Evolutionary conservation across 2,329 filamentous ascomycete genomes (phyloP), one percentile per base, ranked within the genome.

Genomic region (Cyphellophora attinorum): DNA sequence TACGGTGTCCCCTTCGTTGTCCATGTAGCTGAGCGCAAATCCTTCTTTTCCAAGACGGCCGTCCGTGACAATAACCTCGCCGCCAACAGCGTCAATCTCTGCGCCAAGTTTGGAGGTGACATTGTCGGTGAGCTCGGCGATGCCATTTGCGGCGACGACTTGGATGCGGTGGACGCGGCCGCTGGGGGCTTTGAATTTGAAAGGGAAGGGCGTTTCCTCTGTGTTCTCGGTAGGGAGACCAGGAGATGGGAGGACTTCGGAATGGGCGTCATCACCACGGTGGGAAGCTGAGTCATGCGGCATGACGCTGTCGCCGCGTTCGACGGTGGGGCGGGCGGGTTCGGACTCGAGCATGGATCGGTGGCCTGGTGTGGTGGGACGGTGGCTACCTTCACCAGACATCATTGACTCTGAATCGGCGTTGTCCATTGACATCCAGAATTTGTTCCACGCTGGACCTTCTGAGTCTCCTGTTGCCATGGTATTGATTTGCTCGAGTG

Each of bases 381-480:
- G 80, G 52, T 80, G 79, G 52, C 82, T 84, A 31, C 81, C 84
- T 38, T 93, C 85, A 40, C 88, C 91, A 40, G 91, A 98, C 59
- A 96, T 79, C 72, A 94, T 81, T 2, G 91, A 98, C 61, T 96
- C 91, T 11, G 88, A 89, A 58, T 94, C 89, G 14, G 29, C 34
- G 51, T 93, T 78, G 58, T 96, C 77, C 51, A 98, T 79, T 1
- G 91, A 96, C 47, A 96, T 70, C 91, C 91, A 98, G 66, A 98
- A 98, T 62, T 96, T 98, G 68, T 95, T 96, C 91, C 91, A 98
- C 5, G 91, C 91, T 4, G 91, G 91, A 0, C 91, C 91, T 62
- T 98, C 91, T 50, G 77, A 85, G 55, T 94, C 89, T 27, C 76
- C 75, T 34, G 79, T 86, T 27, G 75, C 79, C 80, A 98, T 96